phyloP scores from a whole-genome alignment of 306 rosid genomes.

The Glycine tomentella region DNA sequence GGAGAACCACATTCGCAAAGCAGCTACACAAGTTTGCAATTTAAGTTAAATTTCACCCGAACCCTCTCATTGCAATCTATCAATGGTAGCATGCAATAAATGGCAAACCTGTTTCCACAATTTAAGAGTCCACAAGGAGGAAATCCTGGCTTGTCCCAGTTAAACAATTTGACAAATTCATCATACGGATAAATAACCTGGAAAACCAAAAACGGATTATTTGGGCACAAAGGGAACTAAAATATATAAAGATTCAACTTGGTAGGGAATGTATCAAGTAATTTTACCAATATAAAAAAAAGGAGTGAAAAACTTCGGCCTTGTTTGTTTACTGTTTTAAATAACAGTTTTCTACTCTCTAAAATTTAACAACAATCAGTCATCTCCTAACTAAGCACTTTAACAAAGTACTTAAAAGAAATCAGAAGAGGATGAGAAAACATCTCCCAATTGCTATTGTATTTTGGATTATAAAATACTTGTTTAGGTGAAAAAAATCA shows the following conservation, averaged over 20 bases:
- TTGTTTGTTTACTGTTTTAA: neutral
- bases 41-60: neutral
- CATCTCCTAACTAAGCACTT: no score
- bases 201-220: slow-evolving; percentile 19
- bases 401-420: no score
- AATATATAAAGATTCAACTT: slow-evolving; percentile 8
- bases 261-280: neutral
- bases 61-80: slow-evolving; percentile 16
- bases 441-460: no score
- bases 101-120: slow-evolving; percentile 78
- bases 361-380: no score
- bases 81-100: slow-evolving; percentile 24
- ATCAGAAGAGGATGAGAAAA: no score
- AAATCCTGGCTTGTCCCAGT: slow-evolving; percentile 72
- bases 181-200: slow-evolving; percentile 87
- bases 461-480: no score
- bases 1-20: slow-evolving; percentile 95
- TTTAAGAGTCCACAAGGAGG: slow-evolving; percentile 87
- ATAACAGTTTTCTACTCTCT: no score
- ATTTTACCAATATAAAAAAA: neutral
- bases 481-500: no score
- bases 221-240: neutral
- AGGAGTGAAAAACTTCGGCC: neutral
- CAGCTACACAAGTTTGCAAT: slow-evolving; percentile 65
- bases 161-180: slow-evolving; percentile 71